Evolutionary conservation across 2,329 filamentous ascomycete species (phyloP).

Genomic region (Trichophyton benhamiae): DNA sequence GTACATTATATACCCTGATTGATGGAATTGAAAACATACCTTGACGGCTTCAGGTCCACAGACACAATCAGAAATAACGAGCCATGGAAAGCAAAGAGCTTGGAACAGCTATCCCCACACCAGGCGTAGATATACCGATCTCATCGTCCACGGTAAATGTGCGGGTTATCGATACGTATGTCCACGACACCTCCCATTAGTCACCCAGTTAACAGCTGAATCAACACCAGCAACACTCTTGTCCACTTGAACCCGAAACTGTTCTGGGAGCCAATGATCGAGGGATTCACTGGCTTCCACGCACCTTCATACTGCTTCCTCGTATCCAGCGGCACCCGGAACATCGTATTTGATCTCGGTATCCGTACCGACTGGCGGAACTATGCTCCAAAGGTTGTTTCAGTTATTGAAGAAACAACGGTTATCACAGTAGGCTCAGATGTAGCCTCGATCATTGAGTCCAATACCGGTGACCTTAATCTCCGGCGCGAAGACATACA

Average conservation of each 20-base stretch:
- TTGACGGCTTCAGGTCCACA: background rate
- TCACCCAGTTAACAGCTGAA: no score
- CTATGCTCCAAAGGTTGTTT: background rate
- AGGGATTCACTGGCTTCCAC: background rate
- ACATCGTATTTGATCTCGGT: background rate
- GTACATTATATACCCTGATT: background rate
- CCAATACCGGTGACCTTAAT: background rate
- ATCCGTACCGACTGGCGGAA: background rate
- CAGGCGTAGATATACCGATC: background rate
- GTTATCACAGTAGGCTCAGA: slow-evolving; percentile 7
- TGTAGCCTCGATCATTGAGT: background rate
- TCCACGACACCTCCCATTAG: background rate
- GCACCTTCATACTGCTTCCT: background rate
- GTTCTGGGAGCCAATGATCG: background rate
- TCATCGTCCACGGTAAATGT: background rate
- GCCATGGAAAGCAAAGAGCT: background rate
- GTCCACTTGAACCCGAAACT: background rate
- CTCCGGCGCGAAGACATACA: background rate
- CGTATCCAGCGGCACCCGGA: background rate
- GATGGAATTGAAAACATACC: background rate
- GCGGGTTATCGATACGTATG: background rate
- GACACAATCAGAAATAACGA: background rate
- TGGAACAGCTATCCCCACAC: background rate
- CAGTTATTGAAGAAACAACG: background rate
- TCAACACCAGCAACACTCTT: background rate